A percentile compares a stretch with the other conserved stretches of the same genome.
Evolutionary conservation across 441 rosid species (phyloP).

Genomic region (Populus hybrid): DNA sequence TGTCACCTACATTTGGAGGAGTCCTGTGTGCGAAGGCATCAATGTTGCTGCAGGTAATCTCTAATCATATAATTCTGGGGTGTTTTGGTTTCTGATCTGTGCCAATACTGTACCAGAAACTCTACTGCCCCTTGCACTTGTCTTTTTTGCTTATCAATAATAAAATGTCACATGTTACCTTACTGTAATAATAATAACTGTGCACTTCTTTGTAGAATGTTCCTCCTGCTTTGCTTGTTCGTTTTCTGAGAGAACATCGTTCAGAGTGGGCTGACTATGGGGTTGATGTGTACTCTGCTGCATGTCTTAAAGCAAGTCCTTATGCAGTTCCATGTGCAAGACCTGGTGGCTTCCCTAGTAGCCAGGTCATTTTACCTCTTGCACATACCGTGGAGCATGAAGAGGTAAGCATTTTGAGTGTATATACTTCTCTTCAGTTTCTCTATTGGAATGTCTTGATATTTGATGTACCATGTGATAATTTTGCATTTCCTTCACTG

Average conservation of each 20-base stretch:
- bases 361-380: conserved; percentile 82
- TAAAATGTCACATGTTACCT: background rate
- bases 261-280: conserved; percentile 98
- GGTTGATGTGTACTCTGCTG: conserved; percentile 77
- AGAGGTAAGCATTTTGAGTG: conserved; percentile 51
- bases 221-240: conserved; percentile 80
- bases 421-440: background rate
- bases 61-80: background rate
- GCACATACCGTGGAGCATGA: conserved; percentile 91
- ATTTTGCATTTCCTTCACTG: conserved; percentile 6
- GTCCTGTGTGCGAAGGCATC: conserved; percentile 94
- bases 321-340: conserved; percentile 74
- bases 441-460: background rate
- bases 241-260: conserved; percentile 90
- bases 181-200: background rate
- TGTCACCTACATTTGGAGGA: conserved; percentile 75
- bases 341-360: conserved; percentile 81
- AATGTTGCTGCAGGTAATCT: conserved; percentile 78
- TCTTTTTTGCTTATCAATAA: background rate
- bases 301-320: conserved; percentile 75
- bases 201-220: conserved; percentile 50
- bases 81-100: background rate
- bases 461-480: background rate
- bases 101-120: background rate
- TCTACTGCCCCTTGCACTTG: background rate